These are phyloP conservation scores for Plasmopara halstedii DNA, from an alignment of 352 stramenopile genomes.

Conservation along the genomic window DNA sequence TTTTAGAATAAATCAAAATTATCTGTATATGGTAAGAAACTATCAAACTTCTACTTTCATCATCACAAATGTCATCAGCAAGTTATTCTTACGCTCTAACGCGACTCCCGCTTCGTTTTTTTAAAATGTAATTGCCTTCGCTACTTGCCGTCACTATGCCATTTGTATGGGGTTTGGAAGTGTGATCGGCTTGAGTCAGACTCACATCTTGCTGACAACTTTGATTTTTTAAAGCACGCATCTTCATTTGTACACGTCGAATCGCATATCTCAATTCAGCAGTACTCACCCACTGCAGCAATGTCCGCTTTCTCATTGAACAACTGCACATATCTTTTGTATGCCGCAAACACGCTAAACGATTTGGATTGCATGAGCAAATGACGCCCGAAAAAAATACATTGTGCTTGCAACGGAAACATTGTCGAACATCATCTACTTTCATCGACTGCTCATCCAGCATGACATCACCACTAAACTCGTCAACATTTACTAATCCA, in stretches of 20 bases:
- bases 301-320: constrained; percentile 36
- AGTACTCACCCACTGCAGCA: constrained; percentile 62
- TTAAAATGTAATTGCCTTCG: constrained; percentile 6
- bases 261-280: constrained; percentile 63
- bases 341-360: constrained; percentile 59
- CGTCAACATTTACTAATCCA: constrained; percentile 46
- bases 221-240: constrained; percentile 24
- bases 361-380: constrained; percentile 49
- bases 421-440: constrained; percentile 61
- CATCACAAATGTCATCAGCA: neutral
- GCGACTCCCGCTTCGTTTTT: constrained; percentile 3
- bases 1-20: too few species aligned
- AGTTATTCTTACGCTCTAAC: constrained; percentile 3
- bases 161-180: neutral
- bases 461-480: constrained; percentile 56
- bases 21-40: too few species aligned
- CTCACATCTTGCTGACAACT: neutral
- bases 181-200: neutral
- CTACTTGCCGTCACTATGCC: neutral
- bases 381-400: constrained; percentile 78
- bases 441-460: constrained; percentile 69
- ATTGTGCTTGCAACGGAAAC: constrained; percentile 65
- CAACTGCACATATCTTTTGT: constrained; percentile 59
- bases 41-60: neutral
- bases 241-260: constrained; percentile 63